phyloP scores from a whole-genome alignment of 169 alveolate genomes.

The Eimeria maxima region DNA sequence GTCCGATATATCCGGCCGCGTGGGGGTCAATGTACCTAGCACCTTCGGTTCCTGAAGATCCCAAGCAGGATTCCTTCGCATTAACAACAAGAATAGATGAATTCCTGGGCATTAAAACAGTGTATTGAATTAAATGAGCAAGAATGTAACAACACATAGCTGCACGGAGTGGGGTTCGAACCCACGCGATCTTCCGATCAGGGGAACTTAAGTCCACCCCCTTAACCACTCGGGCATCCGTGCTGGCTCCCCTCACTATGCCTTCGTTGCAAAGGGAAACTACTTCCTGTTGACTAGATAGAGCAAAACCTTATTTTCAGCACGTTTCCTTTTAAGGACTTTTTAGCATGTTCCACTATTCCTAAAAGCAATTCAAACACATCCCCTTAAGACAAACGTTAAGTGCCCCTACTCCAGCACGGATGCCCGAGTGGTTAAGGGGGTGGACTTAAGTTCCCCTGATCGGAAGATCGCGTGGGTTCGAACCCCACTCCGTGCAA shows the following conservation, averaged over 20 bases:
- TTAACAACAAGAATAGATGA: too few species aligned
- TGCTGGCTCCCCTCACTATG: conserved; percentile 81
- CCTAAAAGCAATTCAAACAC: background rate
- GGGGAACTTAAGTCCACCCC: conserved; percentile 98
- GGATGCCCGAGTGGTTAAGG: conserved; percentile 99
- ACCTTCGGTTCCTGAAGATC: background rate
- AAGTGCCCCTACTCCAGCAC: conserved; percentile 84
- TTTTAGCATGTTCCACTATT: too few species aligned
- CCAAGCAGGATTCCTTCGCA: background rate
- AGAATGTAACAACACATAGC: background rate
- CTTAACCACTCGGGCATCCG: conserved; percentile 99
- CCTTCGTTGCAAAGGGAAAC: background rate
- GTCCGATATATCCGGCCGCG: background rate
- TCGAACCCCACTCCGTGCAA: conserved; percentile 98
- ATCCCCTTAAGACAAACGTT: background rate
- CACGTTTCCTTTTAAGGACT: too few species aligned
- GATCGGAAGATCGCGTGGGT: conserved; percentile 98
- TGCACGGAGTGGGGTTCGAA: conserved; percentile 98
- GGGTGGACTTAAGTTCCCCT: conserved; percentile 98
- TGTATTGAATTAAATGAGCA: background rate
- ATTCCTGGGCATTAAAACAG: background rate
- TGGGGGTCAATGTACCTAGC: background rate
- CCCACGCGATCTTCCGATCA: conserved; percentile 98
- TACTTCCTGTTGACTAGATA: too few species aligned
- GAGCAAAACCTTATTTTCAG: too few species aligned